Evolutionary conservation across 352 stramenopile species (phyloP), one percentile per base, ranked within the genome.

Genomic region (Phytophthora sojae): DNA sequence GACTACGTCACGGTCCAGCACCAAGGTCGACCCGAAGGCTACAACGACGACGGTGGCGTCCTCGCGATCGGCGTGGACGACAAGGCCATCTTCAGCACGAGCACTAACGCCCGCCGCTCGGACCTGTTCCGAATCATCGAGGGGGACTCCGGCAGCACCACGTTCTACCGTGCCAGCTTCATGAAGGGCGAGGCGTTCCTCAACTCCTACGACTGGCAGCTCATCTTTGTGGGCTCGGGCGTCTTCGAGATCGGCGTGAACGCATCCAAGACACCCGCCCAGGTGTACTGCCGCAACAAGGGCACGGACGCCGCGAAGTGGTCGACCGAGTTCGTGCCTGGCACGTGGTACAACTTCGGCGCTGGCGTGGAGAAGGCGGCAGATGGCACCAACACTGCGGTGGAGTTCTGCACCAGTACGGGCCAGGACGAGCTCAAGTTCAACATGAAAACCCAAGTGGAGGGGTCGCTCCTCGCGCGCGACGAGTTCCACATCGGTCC

Each of bases 151-250:
- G 64, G 57, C 9, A 68, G 70, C 4, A 84, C 70, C 47, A 81
- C 76, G 21, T 86, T 85, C 70, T 89, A 80, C 75, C 81, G 79
- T 56, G 66, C 70, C 29, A 89, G 81, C 52, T 59, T 89, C n/a
- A 79, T 69, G 65, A 82, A 85, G 57, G 62, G 71, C 15, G 67
- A 74, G 6, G 61, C 61, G 17, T 83, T 81, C 53, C 60, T 84
- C 49, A 89, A 87, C 70, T 51, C 69, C 53, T 64, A 86, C 60
- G 29, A 71, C 62, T 89, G 81, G 81, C 75, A 79, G 57, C 61
- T 85, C 59, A 67, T 85, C 57, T 89, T 82, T 65, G 64, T 81
- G 0, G 75, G 82, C 52, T 79, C 74, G 21, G 79, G 84, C 57
- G 26, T 79, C 51, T 89, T 82, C 29, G 66, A 83, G 61, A 62